Evolutionary conservation across 345 rosid species (phyloP).

Genomic region (Rhodamnia argentea): DNA sequence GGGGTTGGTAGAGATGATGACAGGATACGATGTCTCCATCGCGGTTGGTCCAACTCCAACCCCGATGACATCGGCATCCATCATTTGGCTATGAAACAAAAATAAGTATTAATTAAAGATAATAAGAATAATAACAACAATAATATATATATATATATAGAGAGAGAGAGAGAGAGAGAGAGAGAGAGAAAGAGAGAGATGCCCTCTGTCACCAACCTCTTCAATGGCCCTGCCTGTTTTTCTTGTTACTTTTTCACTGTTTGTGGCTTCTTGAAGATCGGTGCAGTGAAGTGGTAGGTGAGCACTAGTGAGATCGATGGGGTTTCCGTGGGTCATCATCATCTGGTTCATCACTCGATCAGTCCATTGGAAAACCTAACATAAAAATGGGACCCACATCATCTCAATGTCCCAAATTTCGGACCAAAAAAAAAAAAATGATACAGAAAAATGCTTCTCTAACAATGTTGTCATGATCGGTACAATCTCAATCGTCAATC

Average conservation of each 20-base stretch:
- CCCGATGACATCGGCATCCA: not conserved
- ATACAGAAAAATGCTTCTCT: not conserved
- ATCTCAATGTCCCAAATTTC: not conserved
- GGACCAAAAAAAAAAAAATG: too few species aligned
- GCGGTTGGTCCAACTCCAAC: not conserved
- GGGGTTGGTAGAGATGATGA: conserved; percentile 64
- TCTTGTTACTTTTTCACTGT: too few species aligned
- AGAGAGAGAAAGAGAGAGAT: not conserved
- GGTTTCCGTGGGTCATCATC: not conserved
- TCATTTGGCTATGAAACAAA: not conserved
- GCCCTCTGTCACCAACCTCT: not conserved
- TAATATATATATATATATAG: too few species aligned
- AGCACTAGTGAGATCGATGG: not conserved
- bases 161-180: too few species aligned
- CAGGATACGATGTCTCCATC: conserved; percentile 11
- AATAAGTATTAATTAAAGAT: not conserved
- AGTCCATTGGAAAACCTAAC: not conserved
- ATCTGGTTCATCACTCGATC: not conserved
- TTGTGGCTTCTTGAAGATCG: not conserved
- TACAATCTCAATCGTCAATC: too few species aligned
- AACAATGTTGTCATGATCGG: not conserved
- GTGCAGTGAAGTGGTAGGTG: not conserved
- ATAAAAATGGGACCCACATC: not conserved
- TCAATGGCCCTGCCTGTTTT: not conserved
- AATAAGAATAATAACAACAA: too few species aligned